Percentiles rank a stretch among this genome's conserved stretches.
phyloP scores from a whole-genome alignment of 768 basidiomycete genomes.

The Tylopilus subfusipes region DNA sequence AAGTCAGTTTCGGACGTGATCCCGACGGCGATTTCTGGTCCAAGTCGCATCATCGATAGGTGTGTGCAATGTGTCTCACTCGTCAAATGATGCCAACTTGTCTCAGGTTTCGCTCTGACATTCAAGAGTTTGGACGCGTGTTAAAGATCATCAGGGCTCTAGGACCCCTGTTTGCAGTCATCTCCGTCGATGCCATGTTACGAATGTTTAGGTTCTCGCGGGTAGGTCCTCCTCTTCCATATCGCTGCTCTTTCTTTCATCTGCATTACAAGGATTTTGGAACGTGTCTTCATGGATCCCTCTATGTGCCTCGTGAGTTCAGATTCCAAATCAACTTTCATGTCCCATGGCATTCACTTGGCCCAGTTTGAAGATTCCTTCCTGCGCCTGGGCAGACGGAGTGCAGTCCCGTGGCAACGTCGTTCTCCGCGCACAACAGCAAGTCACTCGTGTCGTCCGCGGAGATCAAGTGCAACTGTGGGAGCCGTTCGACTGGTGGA shows the following conservation, averaged over 20 bases:
- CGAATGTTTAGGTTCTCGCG: neutral
- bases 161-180: conserved; percentile 1
- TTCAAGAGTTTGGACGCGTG: conserved; percentile 3
- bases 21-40: neutral
- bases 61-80: neutral
- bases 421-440: neutral
- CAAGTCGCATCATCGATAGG: neutral
- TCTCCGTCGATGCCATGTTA: conserved; percentile 1
- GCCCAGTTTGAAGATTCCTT: conserved; percentile 7
- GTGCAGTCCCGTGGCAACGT: conserved; percentile 5
- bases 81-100: neutral
- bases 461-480: neutral
- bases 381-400: neutral
- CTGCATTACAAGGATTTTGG: neutral
- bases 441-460: neutral
- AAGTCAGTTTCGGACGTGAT: conserved; percentile 1
- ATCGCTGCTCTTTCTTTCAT: neutral
- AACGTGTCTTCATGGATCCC: neutral
- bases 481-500: conserved; percentile 5
- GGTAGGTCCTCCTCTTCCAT: neutral
- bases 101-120: conserved; percentile 8
- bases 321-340: neutral
- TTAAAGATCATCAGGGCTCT: conserved; percentile 1
- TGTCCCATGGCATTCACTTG: neutral
- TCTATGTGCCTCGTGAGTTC: conserved; percentile 2